Evolutionary conservation across 768 basidiomycete species (phyloP).

Genomic region (Chalciporus sphaerocephalus): DNA sequence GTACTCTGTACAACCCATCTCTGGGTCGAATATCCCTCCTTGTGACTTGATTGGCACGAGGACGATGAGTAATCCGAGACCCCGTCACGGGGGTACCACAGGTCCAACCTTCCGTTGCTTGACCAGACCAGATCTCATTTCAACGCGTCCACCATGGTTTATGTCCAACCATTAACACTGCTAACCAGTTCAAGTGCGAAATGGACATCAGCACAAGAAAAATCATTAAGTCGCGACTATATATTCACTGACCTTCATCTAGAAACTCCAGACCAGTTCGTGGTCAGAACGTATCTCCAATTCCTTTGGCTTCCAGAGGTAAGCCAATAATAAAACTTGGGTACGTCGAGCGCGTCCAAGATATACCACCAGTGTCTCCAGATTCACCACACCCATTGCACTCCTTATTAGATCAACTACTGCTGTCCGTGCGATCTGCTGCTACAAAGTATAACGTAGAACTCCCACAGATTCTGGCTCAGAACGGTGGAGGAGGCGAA

Average conservation of each 20-base stretch:
- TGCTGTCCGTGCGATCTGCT: constrained; percentile 53
- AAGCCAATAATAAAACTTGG: constrained; percentile 3
- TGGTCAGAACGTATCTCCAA: constrained; percentile 64
- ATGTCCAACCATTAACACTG: constrained; percentile 19
- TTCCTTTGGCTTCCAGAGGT: constrained; percentile 80
- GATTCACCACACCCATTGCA: constrained; percentile 52
- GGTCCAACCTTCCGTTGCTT: not conserved
- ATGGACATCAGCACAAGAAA: constrained; percentile 62
- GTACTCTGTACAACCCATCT: not conserved
- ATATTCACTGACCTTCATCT: constrained; percentile 43
- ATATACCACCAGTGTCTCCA: constrained; percentile 26
- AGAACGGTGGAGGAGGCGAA: constrained; percentile 58
- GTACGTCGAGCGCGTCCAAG: constrained; percentile 37
- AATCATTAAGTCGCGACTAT: constrained; percentile 50
- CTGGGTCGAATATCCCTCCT: no score
- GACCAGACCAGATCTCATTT: not conserved
- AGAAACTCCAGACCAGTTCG: constrained; percentile 53
- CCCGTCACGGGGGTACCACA: not conserved
- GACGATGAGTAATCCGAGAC: not conserved
- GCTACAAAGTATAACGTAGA: constrained; percentile 61
- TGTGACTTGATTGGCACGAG: no score
- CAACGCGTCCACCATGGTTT: constrained; percentile 12
- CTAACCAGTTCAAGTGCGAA: constrained; percentile 25
- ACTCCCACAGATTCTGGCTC: constrained; percentile 54
- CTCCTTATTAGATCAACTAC: constrained; percentile 52